Evolutionary conservation across 129 eudicot species (phyloP), one percentile per base, ranked within the genome.

Genomic region (Pulicaria dysenterica): DNA sequence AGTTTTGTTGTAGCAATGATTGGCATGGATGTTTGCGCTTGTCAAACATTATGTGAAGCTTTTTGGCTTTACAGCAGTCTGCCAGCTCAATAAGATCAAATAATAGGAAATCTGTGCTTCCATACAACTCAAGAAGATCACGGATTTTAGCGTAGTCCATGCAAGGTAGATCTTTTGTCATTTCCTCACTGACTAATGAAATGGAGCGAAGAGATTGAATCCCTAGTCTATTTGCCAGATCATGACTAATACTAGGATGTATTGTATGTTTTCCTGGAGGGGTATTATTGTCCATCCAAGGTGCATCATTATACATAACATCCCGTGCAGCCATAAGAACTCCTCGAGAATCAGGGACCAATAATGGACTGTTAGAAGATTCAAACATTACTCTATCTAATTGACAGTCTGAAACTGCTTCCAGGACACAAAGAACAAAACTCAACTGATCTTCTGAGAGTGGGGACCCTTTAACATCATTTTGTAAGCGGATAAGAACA

Each of bases 301-400:
- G 98, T 68, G 98, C 95, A 84, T 94, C 98, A 80, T 94, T 90
- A 74, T 85, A 94, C 46, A 94, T 93, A 70, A 94, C 91, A 83
- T 94, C 88, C 50, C 77, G 79, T 37, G 89, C 80, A 77, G 51
- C 40, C 83, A 73, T 61, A 44, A 94, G 91, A 80, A 94, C 83
- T 62, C 96, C 97, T 72, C 69, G 86, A 84, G 84, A 84, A 81
- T 94, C 96, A 7, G 98, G 98, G 74, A 94, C 79, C 49, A 87
- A 59, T 57, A 94, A 69, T 51, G 78, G 86, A 37, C 73, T 67
- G 73, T 58, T 75, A 24, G 91, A 70, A 69, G 81, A 67, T 72
- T 88, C 93, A 55, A 80, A 81, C 76, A 80, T 80, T 58, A 77
- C 67, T 61, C 73, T 85, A 67, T 94, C 94, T 17, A 77, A 53